A percentile compares a stretch with the other conserved stretches of the same genome.
Evolutionary conservation across 2,329 filamentous ascomycete species (phyloP).

Genomic region (Xylariaceae sp.): DNA sequence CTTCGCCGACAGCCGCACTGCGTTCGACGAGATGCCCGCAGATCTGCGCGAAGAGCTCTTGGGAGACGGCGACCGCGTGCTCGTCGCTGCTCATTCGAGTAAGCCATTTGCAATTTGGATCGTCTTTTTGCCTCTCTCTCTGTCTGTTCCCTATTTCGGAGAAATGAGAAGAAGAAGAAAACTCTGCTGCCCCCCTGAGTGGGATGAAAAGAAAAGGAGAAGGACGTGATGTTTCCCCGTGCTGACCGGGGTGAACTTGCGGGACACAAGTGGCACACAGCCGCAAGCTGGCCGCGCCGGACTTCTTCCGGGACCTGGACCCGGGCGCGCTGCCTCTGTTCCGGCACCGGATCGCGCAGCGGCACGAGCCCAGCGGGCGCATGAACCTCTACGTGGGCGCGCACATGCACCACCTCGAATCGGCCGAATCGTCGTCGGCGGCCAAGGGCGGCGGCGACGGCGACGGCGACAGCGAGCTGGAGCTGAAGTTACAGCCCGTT

Average conservation of each 20-base stretch:
- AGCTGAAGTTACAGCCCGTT: no score
- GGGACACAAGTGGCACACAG: slow-evolving; percentile 48
- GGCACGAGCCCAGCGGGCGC: slow-evolving; percentile 42
- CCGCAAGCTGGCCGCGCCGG: slow-evolving; percentile 42
- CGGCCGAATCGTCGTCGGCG: no score
- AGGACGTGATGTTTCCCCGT: no score
- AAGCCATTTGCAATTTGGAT: no score
- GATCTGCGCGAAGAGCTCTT: slow-evolving; percentile 27
- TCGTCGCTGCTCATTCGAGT: slow-evolving; percentile 41
- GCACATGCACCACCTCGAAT: slow-evolving; percentile 45
- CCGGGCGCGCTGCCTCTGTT: slow-evolving; percentile 29
- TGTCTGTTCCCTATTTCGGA: no score
- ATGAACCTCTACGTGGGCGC: slow-evolving; percentile 46
- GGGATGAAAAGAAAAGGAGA: no score
- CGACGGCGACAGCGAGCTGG: slow-evolving; percentile 28
- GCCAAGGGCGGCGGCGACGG: slow-evolving; percentile 22
- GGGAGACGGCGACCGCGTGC: slow-evolving; percentile 11
- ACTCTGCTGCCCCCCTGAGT: no score
- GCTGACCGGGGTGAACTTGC: no score
- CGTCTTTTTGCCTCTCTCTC: no score
- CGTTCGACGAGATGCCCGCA: slow-evolving; percentile 37
- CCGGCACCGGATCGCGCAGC: slow-evolving; percentile 42
- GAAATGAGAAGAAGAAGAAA: no score
- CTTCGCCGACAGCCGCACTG: slow-evolving; percentile 45
- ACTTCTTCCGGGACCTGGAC: slow-evolving; percentile 38